Conservation (phyloP, 495 filamentous ascomycete genomes). For the Cercophora samala region DNA sequence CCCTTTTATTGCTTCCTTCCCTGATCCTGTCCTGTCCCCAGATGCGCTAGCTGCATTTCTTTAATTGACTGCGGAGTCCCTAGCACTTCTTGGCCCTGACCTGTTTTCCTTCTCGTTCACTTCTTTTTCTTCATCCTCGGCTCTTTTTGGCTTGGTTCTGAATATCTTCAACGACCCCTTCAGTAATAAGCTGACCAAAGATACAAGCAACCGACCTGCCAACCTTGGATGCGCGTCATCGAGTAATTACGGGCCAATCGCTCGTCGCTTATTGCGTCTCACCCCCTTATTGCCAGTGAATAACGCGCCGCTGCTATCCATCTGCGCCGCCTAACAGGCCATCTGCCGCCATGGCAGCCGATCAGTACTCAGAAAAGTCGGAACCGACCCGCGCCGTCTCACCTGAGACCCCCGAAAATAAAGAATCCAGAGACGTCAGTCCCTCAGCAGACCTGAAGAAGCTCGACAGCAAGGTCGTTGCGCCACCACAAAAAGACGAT, state of each 20-base stretch:
- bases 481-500: conserved; percentile 26
- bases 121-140: background rate
- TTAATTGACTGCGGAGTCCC: background rate
- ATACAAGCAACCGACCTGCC: background rate
- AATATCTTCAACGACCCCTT: background rate
- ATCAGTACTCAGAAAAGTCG: background rate
- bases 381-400: background rate
- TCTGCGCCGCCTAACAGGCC: background rate
- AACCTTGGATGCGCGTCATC: background rate
- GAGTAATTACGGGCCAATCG: background rate
- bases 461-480: conserved; percentile 49
- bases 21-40: background rate
- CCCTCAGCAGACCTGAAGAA: conserved; percentile 35
- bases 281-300: background rate
- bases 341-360: background rate
- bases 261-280: background rate
- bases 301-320: background rate
- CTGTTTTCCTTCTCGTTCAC: background rate
- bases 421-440: conserved; percentile 4
- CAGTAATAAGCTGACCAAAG: too few relatives aligned
- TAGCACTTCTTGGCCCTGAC: background rate
- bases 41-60: background rate
- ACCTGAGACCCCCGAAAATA: background rate
- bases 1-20: background rate
- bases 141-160: background rate